These are phyloP conservation scores for Fragaria iinumae DNA, from an alignment of 306 rosid genomes.

Conservation along the genomic window DNA sequence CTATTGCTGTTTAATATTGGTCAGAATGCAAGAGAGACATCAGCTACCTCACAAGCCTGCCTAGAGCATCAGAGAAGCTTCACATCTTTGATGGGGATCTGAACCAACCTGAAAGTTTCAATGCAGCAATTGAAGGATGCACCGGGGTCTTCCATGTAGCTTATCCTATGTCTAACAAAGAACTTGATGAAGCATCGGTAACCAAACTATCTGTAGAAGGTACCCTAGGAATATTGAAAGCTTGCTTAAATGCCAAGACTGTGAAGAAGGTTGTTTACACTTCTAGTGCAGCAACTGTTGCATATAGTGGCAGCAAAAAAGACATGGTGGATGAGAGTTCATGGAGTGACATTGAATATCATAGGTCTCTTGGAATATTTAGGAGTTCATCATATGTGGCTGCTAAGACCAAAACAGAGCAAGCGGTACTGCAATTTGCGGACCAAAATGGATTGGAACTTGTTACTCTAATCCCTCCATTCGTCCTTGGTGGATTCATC, in stretches of 20 bases:
- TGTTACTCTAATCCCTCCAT: slow-evolving; percentile 44
- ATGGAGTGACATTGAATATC: slow-evolving; percentile 45
- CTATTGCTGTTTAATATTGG: neutral
- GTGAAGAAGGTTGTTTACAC: slow-evolving; percentile 62
- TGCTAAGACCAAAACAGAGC: slow-evolving; percentile 58
- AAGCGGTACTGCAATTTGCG: slow-evolving; percentile 47
- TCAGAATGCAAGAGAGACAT: slow-evolving; percentile 31
- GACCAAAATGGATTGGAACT: slow-evolving; percentile 46
- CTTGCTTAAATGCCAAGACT: slow-evolving; percentile 36
- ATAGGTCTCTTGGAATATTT: slow-evolving; percentile 13
- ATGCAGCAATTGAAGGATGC: slow-evolving; percentile 50
- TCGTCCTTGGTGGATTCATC: slow-evolving; percentile 57
- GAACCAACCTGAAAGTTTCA: slow-evolving; percentile 46
- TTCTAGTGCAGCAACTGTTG: slow-evolving; percentile 42
- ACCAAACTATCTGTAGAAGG: slow-evolving; percentile 45
- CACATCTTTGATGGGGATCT: slow-evolving; percentile 48
- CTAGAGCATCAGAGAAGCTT: slow-evolving; percentile 50
- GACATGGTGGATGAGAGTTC: slow-evolving; percentile 38
- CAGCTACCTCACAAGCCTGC: slow-evolving; percentile 47
- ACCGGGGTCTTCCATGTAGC: slow-evolving; percentile 62
- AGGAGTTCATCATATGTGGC: slow-evolving; percentile 27
- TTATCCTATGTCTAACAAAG: slow-evolving; percentile 21
- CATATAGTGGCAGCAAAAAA: neutral
- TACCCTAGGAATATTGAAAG: slow-evolving; percentile 49
- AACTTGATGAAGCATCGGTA: slow-evolving; percentile 40